phyloP scores from a whole-genome alignment of 306 rosid genomes.

The Echinosophora koreensis region DNA sequence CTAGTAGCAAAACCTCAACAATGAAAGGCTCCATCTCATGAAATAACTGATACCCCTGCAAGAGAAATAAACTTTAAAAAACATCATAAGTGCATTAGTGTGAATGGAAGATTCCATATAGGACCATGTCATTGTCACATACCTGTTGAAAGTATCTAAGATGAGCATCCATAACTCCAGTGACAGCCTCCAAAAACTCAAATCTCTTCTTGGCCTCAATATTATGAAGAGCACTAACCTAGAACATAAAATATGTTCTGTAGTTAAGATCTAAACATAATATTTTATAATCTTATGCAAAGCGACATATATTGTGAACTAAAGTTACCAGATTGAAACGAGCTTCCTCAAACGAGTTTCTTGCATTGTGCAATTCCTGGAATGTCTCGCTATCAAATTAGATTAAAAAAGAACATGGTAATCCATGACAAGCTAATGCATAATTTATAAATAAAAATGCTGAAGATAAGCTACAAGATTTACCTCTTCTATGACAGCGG shows the following conservation, averaged over 20 bases:
- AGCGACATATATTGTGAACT: constrained; percentile 39
- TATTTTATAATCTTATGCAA: constrained; percentile 33
- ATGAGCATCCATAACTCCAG: constrained; percentile 88
- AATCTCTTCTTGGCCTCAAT: constrained; percentile 80
- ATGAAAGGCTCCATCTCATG: constrained; percentile 65
- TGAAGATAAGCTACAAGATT: constrained; percentile 27
- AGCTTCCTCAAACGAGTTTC: constrained; percentile 75
- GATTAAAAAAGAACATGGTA: constrained; percentile 61
- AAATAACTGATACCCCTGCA: constrained; percentile 61
- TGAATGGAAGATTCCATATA: constrained; percentile 5
- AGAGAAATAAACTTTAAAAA: constrained; percentile 28
- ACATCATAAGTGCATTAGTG: constrained; percentile 9
- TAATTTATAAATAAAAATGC: constrained; percentile 31
- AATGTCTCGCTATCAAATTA: constrained; percentile 79
- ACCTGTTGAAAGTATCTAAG: constrained; percentile 87
- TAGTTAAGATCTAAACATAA: constrained; percentile 34
- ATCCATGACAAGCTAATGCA: constrained; percentile 54
- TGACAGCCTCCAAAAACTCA: constrained; percentile 85
- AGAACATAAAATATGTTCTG: constrained; percentile 39
- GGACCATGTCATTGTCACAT: constrained; percentile 24
- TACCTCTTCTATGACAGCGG: constrained; percentile 76
- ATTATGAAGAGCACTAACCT: constrained; percentile 76
- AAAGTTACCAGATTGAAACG: constrained; percentile 84
- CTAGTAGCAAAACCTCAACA: constrained; percentile 48
- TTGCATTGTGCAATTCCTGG: constrained; percentile 82